These are phyloP conservation scores for Aspergillus uvarum DNA, from an alignment of 2,329 filamentous ascomycete species.

Conservation along the genomic window DNA sequence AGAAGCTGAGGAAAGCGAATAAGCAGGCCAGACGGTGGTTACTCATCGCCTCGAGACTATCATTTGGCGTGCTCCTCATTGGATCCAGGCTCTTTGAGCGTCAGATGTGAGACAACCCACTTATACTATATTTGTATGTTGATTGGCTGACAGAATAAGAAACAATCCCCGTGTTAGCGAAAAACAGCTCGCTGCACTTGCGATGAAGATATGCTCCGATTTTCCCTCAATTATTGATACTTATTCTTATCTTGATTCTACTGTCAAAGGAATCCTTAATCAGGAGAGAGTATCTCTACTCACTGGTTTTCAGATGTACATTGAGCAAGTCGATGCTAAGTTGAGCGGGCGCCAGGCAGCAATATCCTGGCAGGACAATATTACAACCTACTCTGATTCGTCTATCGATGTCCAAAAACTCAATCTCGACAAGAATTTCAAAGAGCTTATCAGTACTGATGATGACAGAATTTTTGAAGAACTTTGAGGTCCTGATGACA, in stretches of 20 bases:
- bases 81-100: neutral
- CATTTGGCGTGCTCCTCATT: neutral
- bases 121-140: neutral
- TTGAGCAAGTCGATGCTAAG: neutral
- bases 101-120: neutral
- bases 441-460: neutral
- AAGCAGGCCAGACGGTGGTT: neutral
- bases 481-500: neutral
- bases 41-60: neutral
- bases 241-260: neutral
- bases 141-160: neutral
- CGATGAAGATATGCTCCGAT: neutral
- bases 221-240: neutral
- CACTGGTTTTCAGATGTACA: neutral
- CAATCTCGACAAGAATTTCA: neutral
- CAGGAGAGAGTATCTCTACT: neutral
- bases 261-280: neutral
- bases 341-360: neutral
- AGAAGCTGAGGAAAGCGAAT: neutral
- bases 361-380: neutral
- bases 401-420: neutral
- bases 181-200: neutral
- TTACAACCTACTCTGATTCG: neutral
- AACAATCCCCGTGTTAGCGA: neutral
- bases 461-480: neutral